Percentiles rank a stretch among this genome's conserved stretches.
Conservation (phyloP, 2,329 filamentous ascomycete genomes). For the Bipolaris cookei region DNA sequence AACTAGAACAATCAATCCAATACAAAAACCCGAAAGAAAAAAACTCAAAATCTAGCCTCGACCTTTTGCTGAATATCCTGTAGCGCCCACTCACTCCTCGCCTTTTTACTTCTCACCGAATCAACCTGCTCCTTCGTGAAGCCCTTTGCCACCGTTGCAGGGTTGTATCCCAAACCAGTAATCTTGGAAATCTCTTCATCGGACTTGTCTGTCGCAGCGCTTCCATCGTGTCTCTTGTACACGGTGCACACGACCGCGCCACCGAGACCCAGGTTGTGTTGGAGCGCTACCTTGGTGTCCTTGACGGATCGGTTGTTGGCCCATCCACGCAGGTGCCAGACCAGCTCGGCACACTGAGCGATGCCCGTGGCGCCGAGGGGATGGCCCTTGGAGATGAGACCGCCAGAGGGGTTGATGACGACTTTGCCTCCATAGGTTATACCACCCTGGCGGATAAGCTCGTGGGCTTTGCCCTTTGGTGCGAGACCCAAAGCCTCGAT, state of each 20-base stretch:
- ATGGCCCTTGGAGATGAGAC: conserved; percentile 94
- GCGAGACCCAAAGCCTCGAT: conserved; percentile 84
- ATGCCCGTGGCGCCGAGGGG: conserved; percentile 93
- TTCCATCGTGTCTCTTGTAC: conserved; percentile 82
- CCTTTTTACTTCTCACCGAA: conserved; percentile 72
- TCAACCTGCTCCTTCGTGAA: conserved; percentile 80
- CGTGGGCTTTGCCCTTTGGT: conserved; percentile 83
- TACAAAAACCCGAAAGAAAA: neutral
- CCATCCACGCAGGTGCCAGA: conserved; percentile 96
- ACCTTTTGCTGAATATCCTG: conserved; percentile 77
- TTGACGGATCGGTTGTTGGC: conserved; percentile 82
- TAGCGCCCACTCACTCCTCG: conserved; percentile 73
- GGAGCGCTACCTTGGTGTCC: conserved; percentile 74
- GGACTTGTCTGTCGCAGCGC: conserved; percentile 65
- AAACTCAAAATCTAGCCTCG: conserved; percentile 67
- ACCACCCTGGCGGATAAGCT: conserved; percentile 83
- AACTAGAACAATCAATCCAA: neutral
- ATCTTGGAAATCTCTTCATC: conserved; percentile 68
- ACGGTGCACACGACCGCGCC: conserved; percentile 91
- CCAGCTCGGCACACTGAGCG: conserved; percentile 91
- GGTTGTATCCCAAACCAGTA: conserved; percentile 85
- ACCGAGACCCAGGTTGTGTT: conserved; percentile 92
- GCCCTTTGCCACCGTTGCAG: conserved; percentile 85
- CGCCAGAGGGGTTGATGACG: conserved; percentile 91
- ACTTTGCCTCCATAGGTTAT: conserved; percentile 88